These are phyloP conservation scores for Hypoxylon lienhwacheense DNA, from an alignment of 495 filamentous ascomycete species.

Conservation along the genomic window DNA sequence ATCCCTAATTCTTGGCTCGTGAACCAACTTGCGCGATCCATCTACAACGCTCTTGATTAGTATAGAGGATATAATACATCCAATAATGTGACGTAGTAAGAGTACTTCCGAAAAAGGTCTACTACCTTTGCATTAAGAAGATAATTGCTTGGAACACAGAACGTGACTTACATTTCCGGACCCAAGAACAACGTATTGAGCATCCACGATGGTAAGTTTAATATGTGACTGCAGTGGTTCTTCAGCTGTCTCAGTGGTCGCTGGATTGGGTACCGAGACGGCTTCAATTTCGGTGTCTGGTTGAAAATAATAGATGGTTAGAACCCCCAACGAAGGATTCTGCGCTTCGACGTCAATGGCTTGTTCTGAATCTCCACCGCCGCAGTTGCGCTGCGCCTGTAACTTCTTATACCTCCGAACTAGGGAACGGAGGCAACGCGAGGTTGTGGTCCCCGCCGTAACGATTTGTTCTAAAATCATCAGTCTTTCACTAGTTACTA, in stretches of 20 bases:
- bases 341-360: conserved; percentile 39
- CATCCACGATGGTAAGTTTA: conserved; percentile 68
- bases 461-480: conserved; percentile 75
- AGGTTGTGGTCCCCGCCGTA: conserved; percentile 68
- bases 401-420: conserved; percentile 48
- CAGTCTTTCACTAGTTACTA: conserved; percentile 65
- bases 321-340: conserved; percentile 35
- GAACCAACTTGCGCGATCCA: conserved; percentile 76
- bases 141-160: not conserved
- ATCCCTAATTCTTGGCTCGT: conserved; percentile 78
- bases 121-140: not conserved
- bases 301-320: conserved; percentile 56
- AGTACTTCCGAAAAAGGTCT: too few relatives aligned
- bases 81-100: too few relatives aligned
- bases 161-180: conserved; percentile 60
- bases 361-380: conserved; percentile 6
- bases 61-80: not conserved
- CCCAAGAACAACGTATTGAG: conserved; percentile 61
- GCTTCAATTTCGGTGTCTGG: conserved; percentile 16
- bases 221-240: conserved; percentile 71
- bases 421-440: conserved; percentile 58
- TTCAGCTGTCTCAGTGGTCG: conserved; percentile 18
- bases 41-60: conserved; percentile 24
- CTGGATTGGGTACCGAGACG: not conserved
- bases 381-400: not conserved